Evolutionary conservation across 139 green algal species (phyloP), one percentile per base, ranked within the genome.

Genomic region (Pleodorina starrii): DNA sequence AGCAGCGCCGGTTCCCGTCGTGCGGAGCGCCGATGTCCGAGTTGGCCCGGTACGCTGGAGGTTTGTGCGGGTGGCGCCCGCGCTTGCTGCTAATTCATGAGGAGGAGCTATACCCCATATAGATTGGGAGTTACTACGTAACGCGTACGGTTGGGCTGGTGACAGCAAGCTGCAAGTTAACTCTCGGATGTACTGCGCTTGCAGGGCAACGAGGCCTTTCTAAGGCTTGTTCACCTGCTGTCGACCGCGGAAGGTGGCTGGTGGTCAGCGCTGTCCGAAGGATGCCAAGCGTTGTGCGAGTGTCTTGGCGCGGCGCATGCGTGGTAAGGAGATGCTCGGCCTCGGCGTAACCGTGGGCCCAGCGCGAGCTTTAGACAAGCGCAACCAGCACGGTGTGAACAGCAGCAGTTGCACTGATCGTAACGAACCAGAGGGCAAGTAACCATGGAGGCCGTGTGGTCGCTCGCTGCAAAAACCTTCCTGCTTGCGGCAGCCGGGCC

Each of bases 181-280:
- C 50, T 32, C 29, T 25, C 54, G 54, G 29, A 32, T 7, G 29
- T 66, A 25, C 54, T 21, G 5, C 54, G 29, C 29, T 66, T 38
- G 16, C 74, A 82, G 74, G 43, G 5, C 1, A 82, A 42, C 43
- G 74, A 82, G 44, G 23, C 44, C 1, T 48, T 82, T 2, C 43
- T 82, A 25, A 63, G 38, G 7, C 74, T 82, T 23, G 44, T 63
- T 7, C 74, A 82, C 12, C 11, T 57, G 7, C 44, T 82, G 29
- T 82, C 74, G 9, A 66, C 74, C 12, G 6, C 7, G 29, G 74
- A 82, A 11, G 74, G 74, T 29, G 43, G 74, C 74, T 82, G 74
- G 74, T 63, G 74, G 44, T 66, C 74, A 29, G 43, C 74, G 0
- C 9, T 82, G 36, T 63, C 44, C 17, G 43, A 82, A 42, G 74